Evolutionary conservation across 1,284 basidiomycete genomes (phyloP).

Genomic region (Cryptococcus sp.): DNA sequence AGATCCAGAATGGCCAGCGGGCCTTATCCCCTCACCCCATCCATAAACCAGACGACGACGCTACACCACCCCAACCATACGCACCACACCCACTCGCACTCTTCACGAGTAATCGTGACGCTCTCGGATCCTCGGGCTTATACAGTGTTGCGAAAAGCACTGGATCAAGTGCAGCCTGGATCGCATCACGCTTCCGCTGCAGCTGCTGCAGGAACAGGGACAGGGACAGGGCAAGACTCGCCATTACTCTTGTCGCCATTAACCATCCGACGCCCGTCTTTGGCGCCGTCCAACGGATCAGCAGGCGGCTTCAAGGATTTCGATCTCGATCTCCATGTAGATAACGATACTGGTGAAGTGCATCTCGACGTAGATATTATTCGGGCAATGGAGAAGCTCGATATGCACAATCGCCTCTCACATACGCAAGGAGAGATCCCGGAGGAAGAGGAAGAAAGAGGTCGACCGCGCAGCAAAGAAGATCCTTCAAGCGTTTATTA

Average conservation of each 20-base stretch:
- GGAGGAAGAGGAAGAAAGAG: slow-evolving; percentile 31
- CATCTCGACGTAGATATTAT: background rate
- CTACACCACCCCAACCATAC: background rate
- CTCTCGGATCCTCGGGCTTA: slow-evolving; percentile 37
- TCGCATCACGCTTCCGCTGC: no score
- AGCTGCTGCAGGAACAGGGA: no score
- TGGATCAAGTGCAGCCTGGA: slow-evolving; percentile 10
- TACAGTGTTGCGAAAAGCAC: slow-evolving; percentile 22
- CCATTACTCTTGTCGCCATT: no score
- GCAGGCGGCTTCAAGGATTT: no score
- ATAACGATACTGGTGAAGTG: background rate
- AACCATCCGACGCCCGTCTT: no score
- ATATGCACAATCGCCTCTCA: no score
- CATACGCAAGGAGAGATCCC: background rate
- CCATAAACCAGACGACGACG: background rate
- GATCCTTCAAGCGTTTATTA: slow-evolving; percentile 5
- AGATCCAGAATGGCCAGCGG: slow-evolving; percentile 10
- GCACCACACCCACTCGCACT: slow-evolving; percentile 1
- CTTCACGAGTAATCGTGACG: slow-evolving; percentile 4
- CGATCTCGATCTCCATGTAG: background rate
- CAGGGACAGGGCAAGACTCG: no score
- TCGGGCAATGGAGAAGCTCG: no score
- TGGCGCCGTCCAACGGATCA: no score
- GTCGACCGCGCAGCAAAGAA: slow-evolving; percentile 34
- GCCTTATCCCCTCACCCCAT: background rate